Percentiles rank a stretch among this genome's conserved stretches.
Evolutionary conservation across 1,139 yeast genomes (phyloP).

Genomic region (Nakaseomyces glabratus): DNA sequence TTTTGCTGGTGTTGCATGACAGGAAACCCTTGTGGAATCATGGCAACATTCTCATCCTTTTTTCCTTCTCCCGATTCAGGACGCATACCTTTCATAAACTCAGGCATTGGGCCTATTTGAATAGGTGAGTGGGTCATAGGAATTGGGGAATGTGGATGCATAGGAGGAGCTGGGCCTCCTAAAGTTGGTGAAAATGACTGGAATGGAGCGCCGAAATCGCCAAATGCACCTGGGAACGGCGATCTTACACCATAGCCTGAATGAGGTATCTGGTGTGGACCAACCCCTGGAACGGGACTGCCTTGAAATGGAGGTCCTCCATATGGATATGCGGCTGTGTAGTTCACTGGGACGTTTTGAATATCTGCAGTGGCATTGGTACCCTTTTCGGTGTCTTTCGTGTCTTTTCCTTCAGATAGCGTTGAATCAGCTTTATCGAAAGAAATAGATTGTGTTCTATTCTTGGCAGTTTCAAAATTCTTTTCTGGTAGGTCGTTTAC

Average conservation of each 20-base stretch:
- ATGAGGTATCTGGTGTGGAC: slow-evolving; percentile 22
- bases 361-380: slow-evolving; percentile 6
- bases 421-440: too few relatives aligned
- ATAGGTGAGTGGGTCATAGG: slow-evolving; percentile 20
- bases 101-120: slow-evolving; percentile 13
- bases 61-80: slow-evolving; percentile 5
- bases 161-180: slow-evolving; percentile 18
- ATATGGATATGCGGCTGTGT: slow-evolving; percentile 31
- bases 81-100: slow-evolving; percentile 6
- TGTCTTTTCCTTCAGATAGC: slow-evolving; percentile 3
- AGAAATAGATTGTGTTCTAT: slow-evolving; percentile 27
- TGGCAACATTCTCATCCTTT: slow-evolving; percentile 8
- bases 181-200: slow-evolving; percentile 27
- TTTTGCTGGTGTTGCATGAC: slow-evolving; percentile 19
- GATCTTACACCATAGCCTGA: slow-evolving; percentile 25
- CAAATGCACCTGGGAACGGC: slow-evolving; percentile 29
- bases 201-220: slow-evolving; percentile 28
- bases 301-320: slow-evolving; percentile 31
- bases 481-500: slow-evolving; percentile 9
- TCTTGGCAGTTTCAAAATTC: slow-evolving; percentile 15
- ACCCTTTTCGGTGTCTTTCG: slow-evolving; percentile 3
- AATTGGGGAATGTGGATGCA: slow-evolving; percentile 19
- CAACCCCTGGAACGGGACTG: slow-evolving; percentile 17
- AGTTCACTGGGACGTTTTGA: slow-evolving; percentile 9
- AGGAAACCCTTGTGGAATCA: slow-evolving; percentile 14